Conservation (phyloP, 768 basidiomycete genomes). For the Boletus sensibilis region DNA sequence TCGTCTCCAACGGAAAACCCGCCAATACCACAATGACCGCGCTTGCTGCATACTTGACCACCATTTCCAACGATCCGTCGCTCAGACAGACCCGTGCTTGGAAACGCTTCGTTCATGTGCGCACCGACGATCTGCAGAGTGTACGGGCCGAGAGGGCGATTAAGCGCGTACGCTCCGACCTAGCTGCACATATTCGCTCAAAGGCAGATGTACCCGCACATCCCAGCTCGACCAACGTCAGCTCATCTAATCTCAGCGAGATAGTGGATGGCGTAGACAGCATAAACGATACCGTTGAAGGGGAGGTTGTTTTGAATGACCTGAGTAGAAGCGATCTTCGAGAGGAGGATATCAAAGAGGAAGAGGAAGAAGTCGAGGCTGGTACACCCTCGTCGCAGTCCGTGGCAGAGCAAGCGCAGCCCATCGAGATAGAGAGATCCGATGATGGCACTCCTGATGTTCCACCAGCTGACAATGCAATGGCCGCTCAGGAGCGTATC, state of each 20-base stretch:
- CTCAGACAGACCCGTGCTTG: conserved; percentile 69
- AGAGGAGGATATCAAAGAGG: conserved; percentile 28
- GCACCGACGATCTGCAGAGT: conserved; percentile 86
- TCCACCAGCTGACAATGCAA: conserved; percentile 7
- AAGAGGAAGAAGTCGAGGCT: conserved; percentile 25
- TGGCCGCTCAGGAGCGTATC: conserved; percentile 9
- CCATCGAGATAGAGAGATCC: conserved; percentile 24
- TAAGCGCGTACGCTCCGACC: conserved; percentile 82
- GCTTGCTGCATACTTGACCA: conserved; percentile 78
- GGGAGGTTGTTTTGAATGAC: conserved; percentile 20
- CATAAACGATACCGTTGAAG: conserved; percentile 26
- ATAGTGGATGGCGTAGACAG: conserved; percentile 33
- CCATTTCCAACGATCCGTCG: conserved; percentile 63
- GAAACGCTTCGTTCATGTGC: conserved; percentile 83
- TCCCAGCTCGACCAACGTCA: conserved; percentile 24
- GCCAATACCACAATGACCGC: conserved; percentile 57
- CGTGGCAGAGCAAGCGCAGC: conserved; percentile 9
- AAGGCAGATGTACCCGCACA: conserved; percentile 29
- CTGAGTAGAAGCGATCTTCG: conserved; percentile 13
- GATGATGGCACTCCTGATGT: conserved; percentile 19
- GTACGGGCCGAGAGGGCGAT: conserved; percentile 84
- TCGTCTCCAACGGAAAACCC: conserved; percentile 18
- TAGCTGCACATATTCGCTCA: conserved; percentile 65
- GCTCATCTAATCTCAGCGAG: conserved; percentile 34
- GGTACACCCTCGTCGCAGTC: conserved; percentile 1